phyloP scores from a whole-genome alignment of 73 alveolate species.

The Blepharisma japonicum region DNA sequence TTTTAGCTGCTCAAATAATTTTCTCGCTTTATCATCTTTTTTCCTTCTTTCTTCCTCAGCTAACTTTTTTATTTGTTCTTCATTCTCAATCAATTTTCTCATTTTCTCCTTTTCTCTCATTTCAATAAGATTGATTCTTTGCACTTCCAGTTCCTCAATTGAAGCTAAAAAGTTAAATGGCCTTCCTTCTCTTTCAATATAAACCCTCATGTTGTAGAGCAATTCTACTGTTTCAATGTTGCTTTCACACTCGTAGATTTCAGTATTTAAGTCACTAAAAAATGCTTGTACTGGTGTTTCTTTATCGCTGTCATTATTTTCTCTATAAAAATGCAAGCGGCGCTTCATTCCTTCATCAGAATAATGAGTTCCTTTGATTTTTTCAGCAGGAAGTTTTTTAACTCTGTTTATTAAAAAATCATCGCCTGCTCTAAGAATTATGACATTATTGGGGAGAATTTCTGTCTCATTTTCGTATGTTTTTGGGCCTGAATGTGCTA shows the following conservation, averaged over 20 bases:
- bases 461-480: slow-evolving; percentile 45
- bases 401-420: slow-evolving; percentile 35
- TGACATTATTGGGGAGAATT: slow-evolving; percentile 51
- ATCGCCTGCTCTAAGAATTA: slow-evolving; percentile 41
- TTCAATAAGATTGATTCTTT: neutral
- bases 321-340: slow-evolving; percentile 57
- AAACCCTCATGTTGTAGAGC: slow-evolving; percentile 14
- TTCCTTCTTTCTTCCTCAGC: slow-evolving; percentile 26
- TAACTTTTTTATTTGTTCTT: neutral
- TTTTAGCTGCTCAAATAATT: slow-evolving; percentile 68
- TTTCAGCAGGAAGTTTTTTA: slow-evolving; percentile 4
- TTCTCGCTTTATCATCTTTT: slow-evolving; percentile 30
- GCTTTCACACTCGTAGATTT: slow-evolving; percentile 54
- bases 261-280: slow-evolving; percentile 60
- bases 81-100: neutral
- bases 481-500: neutral
- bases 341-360: slow-evolving; percentile 43
- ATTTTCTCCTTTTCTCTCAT: slow-evolving; percentile 16
- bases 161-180: slow-evolving; percentile 40
- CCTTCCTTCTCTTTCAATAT: slow-evolving; percentile 39
- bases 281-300: slow-evolving; percentile 75
- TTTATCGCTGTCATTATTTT: slow-evolving; percentile 57
- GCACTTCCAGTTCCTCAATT: slow-evolving; percentile 9
- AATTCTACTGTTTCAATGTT: slow-evolving; percentile 24
- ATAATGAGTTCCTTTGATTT: slow-evolving; percentile 50